Base-by-base conservation (phyloP, 2,329 filamentous ascomycete genomes). In the Alternaria viburni region DNA sequence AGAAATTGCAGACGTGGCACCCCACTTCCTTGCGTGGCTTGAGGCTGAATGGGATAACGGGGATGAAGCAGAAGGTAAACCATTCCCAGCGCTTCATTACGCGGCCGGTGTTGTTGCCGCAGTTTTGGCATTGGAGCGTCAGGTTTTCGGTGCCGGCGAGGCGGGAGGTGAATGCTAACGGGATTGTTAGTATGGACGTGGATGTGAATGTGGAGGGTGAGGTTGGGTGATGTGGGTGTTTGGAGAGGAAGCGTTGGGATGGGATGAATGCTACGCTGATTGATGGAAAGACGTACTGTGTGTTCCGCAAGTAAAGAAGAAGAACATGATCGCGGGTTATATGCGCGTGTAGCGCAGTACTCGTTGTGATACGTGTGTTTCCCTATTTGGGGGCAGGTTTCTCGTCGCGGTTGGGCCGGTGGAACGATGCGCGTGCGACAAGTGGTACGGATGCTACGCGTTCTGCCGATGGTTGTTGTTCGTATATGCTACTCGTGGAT, bases 31-130 rank as follows among this genome's bases (percentile, higher is more conserved):
- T 79, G 71, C 79, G 80, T 0, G 83, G 83, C 63, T 85, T 84
- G 6, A 85, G 70, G 25, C 87, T 89, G 74, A 93, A 89, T 0
- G 91, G 91, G 25, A 94, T 84, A 49, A 94, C 79, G 52, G 91
- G 91, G 57, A 93, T 80, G 80, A 91, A 93, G 84, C 91, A 93
- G 74, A 93, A 89, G 6, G 91, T 93, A 74, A 93, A 93, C 89
- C 90, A 93, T 45, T 84, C 77, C 67, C 66, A 69, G 44, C 66
- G 68, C 57, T 70, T 70, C 62, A 64, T 64, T 1, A 69, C 57
- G 28, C 71, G 23, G n/a, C 79, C 83, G 23, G 69, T 74, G 62
- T 79, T 79, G 73, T 86, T 86, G 45, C 83, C 83, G 73, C 85
- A 86, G 74, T 85, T 85, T 69, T 84, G 83, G 68, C 85, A 86